A percentile compares a stretch with the other conserved stretches of the same genome.
These are phyloP conservation scores for Crepidotus variabilis DNA, from an alignment of 768 basidiomycete species.

Conservation along the genomic window DNA sequence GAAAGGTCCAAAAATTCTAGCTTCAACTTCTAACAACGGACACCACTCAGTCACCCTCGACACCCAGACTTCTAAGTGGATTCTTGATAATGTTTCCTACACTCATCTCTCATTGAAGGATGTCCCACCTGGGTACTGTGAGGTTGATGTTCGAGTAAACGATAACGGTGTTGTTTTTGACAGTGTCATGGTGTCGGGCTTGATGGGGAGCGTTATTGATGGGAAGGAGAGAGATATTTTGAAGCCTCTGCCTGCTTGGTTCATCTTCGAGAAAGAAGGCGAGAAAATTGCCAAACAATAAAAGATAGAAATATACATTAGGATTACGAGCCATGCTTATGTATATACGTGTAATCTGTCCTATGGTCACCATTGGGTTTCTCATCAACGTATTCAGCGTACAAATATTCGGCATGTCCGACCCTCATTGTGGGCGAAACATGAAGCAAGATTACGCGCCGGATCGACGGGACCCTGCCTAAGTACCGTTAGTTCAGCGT, in stretches of 20 bases:
- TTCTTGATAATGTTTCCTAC: slow-evolving; percentile 10
- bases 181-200: slow-evolving; percentile 20
- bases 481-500: no score
- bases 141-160: slow-evolving; percentile 18
- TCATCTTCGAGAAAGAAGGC: not conserved
- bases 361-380: no score
- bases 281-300: no score
- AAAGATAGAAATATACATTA: no score
- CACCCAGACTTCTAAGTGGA: not conserved
- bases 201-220: slow-evolving; percentile 11
- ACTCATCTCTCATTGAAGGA: not conserved
- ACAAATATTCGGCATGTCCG: no score
- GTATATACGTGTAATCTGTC: no score
- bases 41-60: not conserved
- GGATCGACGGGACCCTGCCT: no score
- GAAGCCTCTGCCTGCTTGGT: slow-evolving; percentile 10
- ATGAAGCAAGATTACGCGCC: no score
- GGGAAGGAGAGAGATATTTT: slow-evolving; percentile 12
- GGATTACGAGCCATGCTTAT: no score
- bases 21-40: not conserved
- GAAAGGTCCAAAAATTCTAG: not conserved
- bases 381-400: no score
- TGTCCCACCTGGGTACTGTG: slow-evolving; percentile 14
- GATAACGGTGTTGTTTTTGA: slow-evolving; percentile 16
- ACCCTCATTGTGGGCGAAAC: no score